Percentiles rank a stretch among this genome's conserved stretches.
phyloP scores from a whole-genome alignment of 1,139 yeast genomes.

The Tardiomyces blankii region DNA sequence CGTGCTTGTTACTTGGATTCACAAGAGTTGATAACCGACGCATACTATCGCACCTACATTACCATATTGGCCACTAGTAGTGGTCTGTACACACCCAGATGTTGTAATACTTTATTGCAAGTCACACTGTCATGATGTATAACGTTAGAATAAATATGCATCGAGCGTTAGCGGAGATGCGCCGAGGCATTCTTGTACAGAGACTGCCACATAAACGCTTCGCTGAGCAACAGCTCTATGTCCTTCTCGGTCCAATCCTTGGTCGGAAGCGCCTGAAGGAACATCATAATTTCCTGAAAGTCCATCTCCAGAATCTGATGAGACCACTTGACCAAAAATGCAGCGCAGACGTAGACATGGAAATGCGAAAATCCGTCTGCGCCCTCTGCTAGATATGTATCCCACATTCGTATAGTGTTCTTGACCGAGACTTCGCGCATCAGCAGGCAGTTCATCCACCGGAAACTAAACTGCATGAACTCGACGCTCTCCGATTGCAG shows the following conservation, averaged over 20 bases:
- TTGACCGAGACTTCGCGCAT: constrained; percentile 84
- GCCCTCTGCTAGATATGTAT: constrained; percentile 83
- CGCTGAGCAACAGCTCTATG: constrained; percentile 82
- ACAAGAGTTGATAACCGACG: constrained; percentile 1
- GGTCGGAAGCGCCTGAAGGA: constrained; percentile 84
- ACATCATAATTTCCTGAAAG: constrained; percentile 86
- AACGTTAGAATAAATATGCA: constrained; percentile 1
- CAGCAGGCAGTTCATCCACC: constrained; percentile 97
- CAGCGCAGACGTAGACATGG: constrained; percentile 98
- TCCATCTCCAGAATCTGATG: constrained; percentile 73
- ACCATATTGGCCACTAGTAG: constrained; percentile 4
- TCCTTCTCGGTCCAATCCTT: constrained; percentile 78
- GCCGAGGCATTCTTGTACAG: constrained; percentile 82
- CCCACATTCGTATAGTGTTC: constrained; percentile 93
- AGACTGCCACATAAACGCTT: constrained; percentile 95
- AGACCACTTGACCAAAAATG: constrained; percentile 82
- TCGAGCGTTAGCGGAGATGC: constrained; percentile 33
- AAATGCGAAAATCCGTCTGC: constrained; percentile 84
- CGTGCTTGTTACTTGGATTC: constrained; percentile 25
- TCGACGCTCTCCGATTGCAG: constrained; percentile 74
- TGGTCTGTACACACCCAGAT: constrained; percentile 1
- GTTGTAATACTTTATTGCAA: not conserved
- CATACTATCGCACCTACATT: not conserved
- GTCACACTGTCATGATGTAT: not conserved
- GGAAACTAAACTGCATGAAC: constrained; percentile 85